A percentile compares a stretch with the other conserved stretches of the same genome.
Evolutionary conservation across 352 stramenopile species (phyloP).

Genomic region (Phytophthora chlamydospora): DNA sequence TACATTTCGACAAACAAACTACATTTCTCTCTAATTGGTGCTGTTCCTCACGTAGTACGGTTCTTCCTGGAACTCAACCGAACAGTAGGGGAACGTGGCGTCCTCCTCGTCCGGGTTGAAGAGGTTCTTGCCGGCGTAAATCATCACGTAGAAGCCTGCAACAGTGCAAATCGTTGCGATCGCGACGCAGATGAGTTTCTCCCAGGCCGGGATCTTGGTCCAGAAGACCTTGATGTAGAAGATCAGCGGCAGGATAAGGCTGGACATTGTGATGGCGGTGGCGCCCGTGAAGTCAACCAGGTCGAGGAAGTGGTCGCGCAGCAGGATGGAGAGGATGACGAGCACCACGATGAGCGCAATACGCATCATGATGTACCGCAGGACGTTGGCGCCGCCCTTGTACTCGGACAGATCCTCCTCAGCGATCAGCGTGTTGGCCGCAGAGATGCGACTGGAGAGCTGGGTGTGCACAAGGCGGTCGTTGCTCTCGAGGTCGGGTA

Average conservation of each 20-base stretch:
- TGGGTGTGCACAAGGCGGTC: slow-evolving; percentile 5
- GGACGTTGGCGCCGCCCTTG: slow-evolving; percentile 33
- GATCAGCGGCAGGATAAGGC: slow-evolving; percentile 48
- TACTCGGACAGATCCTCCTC: slow-evolving; percentile 49
- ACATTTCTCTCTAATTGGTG: slow-evolving; percentile 5
- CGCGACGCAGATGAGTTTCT: slow-evolving; percentile 41
- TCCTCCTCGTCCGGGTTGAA: slow-evolving; percentile 26
- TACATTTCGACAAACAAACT: slow-evolving; percentile 2
- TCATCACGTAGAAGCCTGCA: slow-evolving; percentile 46
- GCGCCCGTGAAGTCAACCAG: slow-evolving; percentile 57
- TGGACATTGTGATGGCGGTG: slow-evolving; percentile 47
- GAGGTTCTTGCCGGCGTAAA: slow-evolving; percentile 41
- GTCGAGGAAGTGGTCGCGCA: slow-evolving; percentile 53
- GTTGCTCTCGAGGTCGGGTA: slow-evolving; percentile 37
- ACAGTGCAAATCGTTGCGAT: slow-evolving; percentile 36
- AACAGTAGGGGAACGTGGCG: slow-evolving; percentile 61
- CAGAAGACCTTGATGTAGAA: slow-evolving; percentile 64
- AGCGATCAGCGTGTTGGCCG: slow-evolving; percentile 20
- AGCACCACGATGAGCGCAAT: slow-evolving; percentile 44
- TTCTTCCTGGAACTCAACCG: slow-evolving; percentile 50
- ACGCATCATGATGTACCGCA: slow-evolving; percentile 43
- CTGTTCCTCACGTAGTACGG: slow-evolving; percentile 57
- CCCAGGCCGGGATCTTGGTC: slow-evolving; percentile 46
- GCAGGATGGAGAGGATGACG: slow-evolving; percentile 42
- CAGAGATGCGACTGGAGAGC: slow-evolving; percentile 9